Evolutionary conservation across 1,139 yeast species (phyloP), one percentile per base, ranked within the genome.

Genomic region (Pichia sp.): DNA sequence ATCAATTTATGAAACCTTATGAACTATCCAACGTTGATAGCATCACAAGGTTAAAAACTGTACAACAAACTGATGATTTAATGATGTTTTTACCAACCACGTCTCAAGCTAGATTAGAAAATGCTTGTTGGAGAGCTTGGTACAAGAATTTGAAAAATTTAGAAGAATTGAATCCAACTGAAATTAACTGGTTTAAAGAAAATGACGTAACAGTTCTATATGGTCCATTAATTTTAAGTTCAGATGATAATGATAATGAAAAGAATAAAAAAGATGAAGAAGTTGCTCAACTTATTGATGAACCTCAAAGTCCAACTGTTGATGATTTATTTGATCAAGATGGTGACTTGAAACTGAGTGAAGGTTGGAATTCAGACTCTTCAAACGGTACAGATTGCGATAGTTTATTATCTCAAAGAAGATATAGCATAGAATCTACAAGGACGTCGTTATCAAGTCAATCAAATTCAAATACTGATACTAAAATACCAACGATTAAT

Each of bases 41-140:
- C 43, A 49, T 66, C 27, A 57, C 63, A 14, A 53, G 59, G 13
- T 51, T 60, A 39, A 53, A 52, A 42, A 50, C 45, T 2, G 56
- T 55, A 18, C 60, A 59, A 45, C 62, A 56, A 42, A 64, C 63
- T 5, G 70, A 67, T 46, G 69, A 64, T 51, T 51, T 67, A 29
- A 65, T 61, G 63, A 53, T 64, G 44, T 56, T 67, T 31, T 48
- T 67, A 41, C 70, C 70, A 16, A 65, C 67, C 19, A 67, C 70
- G 0, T 60, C 67, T 1, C 72, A 81, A 2, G 77, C 85, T 4
- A 73, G 95, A 58, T 70, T 86, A 52, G 93, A 86, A 65, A 86
- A 86, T 66, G 93, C 93, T 0, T 79, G 87, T 46, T 86, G 95
- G 95, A 75, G 95, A 69, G 87, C 91, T 2, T 86, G 93, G 95